These are phyloP conservation scores for Sporothrix phasma DNA, from an alignment of 2,329 filamentous ascomycete genomes.

Conservation along the genomic window DNA sequence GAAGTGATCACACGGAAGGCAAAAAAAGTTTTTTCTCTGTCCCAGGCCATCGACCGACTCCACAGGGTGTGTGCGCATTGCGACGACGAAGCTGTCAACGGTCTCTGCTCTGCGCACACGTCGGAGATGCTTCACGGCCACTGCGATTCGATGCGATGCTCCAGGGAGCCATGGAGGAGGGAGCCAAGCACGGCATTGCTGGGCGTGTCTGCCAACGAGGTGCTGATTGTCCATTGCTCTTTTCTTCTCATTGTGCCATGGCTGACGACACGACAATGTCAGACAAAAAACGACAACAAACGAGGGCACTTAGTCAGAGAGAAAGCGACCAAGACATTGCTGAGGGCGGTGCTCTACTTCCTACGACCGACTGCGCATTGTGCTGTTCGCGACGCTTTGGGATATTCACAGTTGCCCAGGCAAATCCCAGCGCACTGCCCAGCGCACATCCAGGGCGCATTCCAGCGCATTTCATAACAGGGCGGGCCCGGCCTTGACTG, in stretches of 20 bases:
- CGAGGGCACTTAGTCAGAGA: background rate
- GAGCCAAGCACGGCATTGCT: background rate
- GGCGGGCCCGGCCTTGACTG: conserved; percentile 5
- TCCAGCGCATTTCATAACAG: background rate
- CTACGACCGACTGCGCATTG: too few relatives aligned
- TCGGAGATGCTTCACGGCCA: background rate
- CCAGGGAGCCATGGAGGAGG: background rate
- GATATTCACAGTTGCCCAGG: background rate
- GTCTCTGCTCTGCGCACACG: background rate
- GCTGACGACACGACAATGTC: background rate
- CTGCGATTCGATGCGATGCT: background rate
- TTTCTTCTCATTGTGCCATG: background rate
- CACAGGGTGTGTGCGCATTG: background rate
- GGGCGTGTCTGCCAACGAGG: background rate
- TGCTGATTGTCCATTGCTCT: background rate
- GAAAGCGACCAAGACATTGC: background rate
- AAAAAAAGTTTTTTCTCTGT: conserved; percentile 14
- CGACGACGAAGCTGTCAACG: background rate
- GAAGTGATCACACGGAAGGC: conserved; percentile 15
- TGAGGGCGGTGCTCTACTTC: background rate
- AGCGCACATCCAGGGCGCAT: background rate
- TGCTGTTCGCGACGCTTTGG: background rate
- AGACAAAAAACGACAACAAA: background rate
- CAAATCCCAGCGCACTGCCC: background rate
- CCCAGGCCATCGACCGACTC: background rate